Conservation (phyloP, 768 basidiomycete species). For the Kwoniella botswanensis region DNA sequence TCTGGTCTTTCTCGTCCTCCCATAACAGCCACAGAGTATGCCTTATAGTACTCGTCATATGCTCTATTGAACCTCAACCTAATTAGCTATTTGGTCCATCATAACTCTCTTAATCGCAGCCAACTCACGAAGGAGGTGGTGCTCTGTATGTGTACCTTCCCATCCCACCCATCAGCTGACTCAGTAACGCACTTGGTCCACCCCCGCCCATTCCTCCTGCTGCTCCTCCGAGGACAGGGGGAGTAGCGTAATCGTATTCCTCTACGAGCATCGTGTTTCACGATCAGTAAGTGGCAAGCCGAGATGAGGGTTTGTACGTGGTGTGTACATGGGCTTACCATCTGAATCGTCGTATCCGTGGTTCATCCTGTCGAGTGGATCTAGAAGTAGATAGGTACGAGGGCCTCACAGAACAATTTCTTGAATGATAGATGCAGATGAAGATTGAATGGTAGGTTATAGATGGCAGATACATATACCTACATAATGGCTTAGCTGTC, state of each 20-base stretch:
- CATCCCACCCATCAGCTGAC: constrained; percentile 50
- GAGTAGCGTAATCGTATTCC: constrained; percentile 33
- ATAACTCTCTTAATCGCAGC: no score
- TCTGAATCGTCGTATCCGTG: constrained; percentile 57
- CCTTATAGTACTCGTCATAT: constrained; percentile 91
- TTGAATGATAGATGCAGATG: neutral
- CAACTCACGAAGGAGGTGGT: constrained; percentile 25
- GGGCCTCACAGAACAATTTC: neutral
- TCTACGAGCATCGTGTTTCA: constrained; percentile 11
- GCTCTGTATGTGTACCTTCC: constrained; percentile 27
- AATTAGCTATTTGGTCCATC: no score
- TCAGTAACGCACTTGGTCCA: constrained; percentile 44
- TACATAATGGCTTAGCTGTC: neutral
- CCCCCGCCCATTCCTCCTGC: constrained; percentile 10
- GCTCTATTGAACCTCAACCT: constrained; percentile 59
- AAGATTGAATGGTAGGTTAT: neutral
- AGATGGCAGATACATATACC: neutral
- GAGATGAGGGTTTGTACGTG: neutral
- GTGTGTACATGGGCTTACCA: constrained; percentile 29
- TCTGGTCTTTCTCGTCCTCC: constrained; percentile 84
- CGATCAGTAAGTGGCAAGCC: neutral
- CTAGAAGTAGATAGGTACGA: neutral
- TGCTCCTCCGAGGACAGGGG: constrained; percentile 11
- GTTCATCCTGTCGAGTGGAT: constrained; percentile 37
- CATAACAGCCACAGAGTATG: constrained; percentile 94